These are phyloP conservation scores for Podospora bellae-mahoneyi DNA, from an alignment of 495 filamentous ascomycete species.

Conservation along the genomic window DNA sequence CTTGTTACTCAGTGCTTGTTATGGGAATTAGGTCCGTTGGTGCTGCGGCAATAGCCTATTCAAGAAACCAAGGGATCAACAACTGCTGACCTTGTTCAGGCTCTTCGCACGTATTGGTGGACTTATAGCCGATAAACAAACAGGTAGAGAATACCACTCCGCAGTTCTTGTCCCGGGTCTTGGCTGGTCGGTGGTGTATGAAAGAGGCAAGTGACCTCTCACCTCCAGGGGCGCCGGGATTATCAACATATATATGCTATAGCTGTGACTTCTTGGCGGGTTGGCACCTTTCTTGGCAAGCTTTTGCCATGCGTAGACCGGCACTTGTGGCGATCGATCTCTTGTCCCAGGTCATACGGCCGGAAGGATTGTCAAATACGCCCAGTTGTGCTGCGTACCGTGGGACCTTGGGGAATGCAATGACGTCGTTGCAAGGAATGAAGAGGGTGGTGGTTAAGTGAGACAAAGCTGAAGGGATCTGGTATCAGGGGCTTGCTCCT, in stretches of 20 bases:
- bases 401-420: not conserved
- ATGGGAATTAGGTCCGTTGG: not conserved
- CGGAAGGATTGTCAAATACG: not conserved
- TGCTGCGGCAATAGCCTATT: not conserved
- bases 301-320: not conserved
- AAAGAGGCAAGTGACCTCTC: not conserved
- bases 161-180: slow-evolving; percentile 3
- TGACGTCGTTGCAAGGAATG: not conserved
- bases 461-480: not conserved
- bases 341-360: too few species aligned
- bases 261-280: slow-evolving; percentile 3
- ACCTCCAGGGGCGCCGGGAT: not conserved
- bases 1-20: not conserved
- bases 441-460: not conserved
- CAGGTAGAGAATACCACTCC: not conserved
- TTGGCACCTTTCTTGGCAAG: not conserved
- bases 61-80: not conserved
- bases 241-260: slow-evolving; percentile 1
- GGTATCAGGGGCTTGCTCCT: not conserved
- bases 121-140: slow-evolving; percentile 4
- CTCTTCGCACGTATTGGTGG: not conserved
- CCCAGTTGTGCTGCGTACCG: not conserved
- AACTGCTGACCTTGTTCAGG: not conserved
- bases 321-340: not conserved
- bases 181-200: not conserved